Conservation (phyloP, 768 basidiomycete genomes). For the Cystofilobasidium capitatum region DNA sequence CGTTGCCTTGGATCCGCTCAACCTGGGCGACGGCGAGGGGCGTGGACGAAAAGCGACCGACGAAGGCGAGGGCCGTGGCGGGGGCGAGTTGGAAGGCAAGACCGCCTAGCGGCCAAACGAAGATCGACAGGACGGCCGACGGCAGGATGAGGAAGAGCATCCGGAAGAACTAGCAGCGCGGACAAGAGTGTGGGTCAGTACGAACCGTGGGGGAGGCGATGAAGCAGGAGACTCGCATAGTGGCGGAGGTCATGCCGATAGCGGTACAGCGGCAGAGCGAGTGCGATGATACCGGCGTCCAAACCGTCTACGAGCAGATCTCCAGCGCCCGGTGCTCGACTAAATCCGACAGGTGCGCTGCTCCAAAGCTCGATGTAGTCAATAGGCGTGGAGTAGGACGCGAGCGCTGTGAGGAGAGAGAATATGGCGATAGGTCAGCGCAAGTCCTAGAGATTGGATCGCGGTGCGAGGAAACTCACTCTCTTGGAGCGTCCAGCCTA, state of each 20-base stretch:
- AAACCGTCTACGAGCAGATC: conserved; percentile 13
- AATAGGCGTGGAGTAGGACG: not conserved
- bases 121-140: conserved; percentile 7
- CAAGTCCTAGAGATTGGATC: not conserved
- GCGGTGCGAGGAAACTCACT: not conserved
- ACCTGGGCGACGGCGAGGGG: conserved; percentile 19
- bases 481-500: conserved; percentile 19
- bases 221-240: not conserved
- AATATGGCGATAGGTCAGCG: not conserved
- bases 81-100: conserved; percentile 3
- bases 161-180: conserved; percentile 11
- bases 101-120: conserved; percentile 21
- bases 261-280: conserved; percentile 17
- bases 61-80: conserved; percentile 9
- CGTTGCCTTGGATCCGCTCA: conserved; percentile 7
- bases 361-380: conserved; percentile 21
- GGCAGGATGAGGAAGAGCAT: conserved; percentile 17
- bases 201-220: not conserved
- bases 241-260: conserved; percentile 3
- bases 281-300: conserved; percentile 19
- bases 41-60: conserved; percentile 19
- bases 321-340: conserved; percentile 14
- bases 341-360: not conserved
- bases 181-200: not conserved
- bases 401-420: not conserved